Percentiles rank a stretch among this genome's conserved stretches.
Conservation (phyloP, 2,329 filamentous ascomycete species). For the Claviceps lovelessii region DNA sequence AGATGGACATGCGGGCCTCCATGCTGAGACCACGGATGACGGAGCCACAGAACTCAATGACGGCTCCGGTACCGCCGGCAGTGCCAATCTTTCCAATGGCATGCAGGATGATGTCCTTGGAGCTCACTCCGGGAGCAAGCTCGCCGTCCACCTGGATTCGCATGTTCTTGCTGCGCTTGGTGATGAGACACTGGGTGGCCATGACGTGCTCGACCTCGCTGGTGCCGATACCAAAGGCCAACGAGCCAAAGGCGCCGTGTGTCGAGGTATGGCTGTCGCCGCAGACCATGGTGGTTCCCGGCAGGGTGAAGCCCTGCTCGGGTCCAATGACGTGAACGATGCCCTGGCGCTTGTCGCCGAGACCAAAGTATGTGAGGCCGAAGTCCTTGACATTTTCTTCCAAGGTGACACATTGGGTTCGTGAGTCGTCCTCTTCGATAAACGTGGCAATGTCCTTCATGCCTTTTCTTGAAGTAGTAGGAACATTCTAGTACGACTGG, state of each 20-base stretch:
- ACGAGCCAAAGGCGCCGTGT: conserved; percentile 86
- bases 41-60: conserved; percentile 95
- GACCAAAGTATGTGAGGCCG: conserved; percentile 90
- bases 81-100: conserved; percentile 90
- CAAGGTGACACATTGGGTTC: conserved; percentile 84
- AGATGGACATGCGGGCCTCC: conserved; percentile 97
- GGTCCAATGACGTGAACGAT: conserved; percentile 98
- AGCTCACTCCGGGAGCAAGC: conserved; percentile 79
- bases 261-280: conserved; percentile 97
- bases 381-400: conserved; percentile 97
- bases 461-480: conserved; percentile 76
- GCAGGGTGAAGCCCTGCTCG: conserved; percentile 96
- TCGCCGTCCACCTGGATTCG: conserved; percentile 87
- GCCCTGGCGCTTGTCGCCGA: conserved; percentile 90
- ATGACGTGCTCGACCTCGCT: conserved; percentile 98
- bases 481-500: conserved; percentile 56
- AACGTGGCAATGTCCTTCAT: conserved; percentile 91
- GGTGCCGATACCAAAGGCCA: conserved; percentile 94
- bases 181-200: conserved; percentile 89
- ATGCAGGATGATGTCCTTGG: conserved; percentile 88
- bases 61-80: conserved; percentile 81
- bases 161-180: conserved; percentile 97
- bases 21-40: conserved; percentile 82
- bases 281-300: conserved; percentile 91
- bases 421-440: conserved; percentile 86